These are phyloP conservation scores for Dovyalis caffra DNA, from an alignment of 345 rosid species.

Conservation along the genomic window DNA sequence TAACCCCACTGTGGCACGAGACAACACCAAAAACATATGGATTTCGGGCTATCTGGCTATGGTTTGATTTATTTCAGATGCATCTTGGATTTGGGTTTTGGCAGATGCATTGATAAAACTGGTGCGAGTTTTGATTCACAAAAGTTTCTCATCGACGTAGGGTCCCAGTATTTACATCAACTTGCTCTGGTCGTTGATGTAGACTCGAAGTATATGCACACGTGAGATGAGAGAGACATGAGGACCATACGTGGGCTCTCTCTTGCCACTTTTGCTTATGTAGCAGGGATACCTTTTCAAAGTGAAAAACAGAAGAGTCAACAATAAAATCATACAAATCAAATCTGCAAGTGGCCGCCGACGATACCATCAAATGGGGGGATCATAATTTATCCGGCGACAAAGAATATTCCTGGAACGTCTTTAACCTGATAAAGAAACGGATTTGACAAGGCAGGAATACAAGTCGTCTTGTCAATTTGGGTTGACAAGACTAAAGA, in stretches of 20 bases:
- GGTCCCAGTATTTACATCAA: too few species aligned
- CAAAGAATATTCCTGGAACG: neutral
- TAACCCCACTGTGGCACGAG: too few species aligned
- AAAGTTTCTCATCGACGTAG: too few species aligned
- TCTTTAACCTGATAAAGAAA: neutral
- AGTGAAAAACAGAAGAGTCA: neutral
- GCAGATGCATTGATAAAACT: too few species aligned
- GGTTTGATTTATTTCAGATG: too few species aligned
- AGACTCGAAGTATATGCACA: too few species aligned
- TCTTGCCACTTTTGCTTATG: neutral
- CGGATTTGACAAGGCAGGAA: neutral
- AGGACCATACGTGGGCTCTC: neutral
- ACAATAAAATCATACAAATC: neutral
- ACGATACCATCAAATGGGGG: neutral
- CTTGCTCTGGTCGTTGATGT: too few species aligned
- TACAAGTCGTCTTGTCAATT: neutral
- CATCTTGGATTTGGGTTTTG: too few species aligned
- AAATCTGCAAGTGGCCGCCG: neutral
- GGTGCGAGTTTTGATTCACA: too few species aligned
- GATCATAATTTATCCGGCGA: neutral
- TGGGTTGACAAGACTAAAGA: neutral
- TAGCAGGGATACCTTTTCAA: neutral
- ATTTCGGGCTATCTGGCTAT: too few species aligned
- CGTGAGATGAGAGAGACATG: too few species aligned
- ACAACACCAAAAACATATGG: too few species aligned